phyloP scores from a whole-genome alignment of 148 eudicot species.

The Drosera capensis region DNA sequence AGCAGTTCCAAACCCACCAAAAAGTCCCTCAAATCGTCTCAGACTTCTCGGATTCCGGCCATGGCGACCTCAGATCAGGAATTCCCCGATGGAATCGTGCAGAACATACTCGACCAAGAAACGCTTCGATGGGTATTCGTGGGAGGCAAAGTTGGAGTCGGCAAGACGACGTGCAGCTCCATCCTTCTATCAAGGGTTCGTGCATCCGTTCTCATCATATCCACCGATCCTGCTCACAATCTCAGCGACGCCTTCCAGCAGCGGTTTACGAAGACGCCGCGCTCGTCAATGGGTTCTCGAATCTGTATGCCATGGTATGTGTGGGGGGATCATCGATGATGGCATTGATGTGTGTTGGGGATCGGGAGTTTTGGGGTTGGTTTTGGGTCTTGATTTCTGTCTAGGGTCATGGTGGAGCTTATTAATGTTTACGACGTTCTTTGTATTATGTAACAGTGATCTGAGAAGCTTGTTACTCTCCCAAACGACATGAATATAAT shows the following conservation, averaged over 20 bases:
- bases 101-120: conserved; percentile 66
- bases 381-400: too few species aligned
- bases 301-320: conserved; percentile 90
- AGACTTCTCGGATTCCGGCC: too few species aligned
- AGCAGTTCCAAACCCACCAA: too few species aligned
- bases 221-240: conserved; percentile 97
- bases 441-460: too few species aligned
- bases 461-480: too few species aligned
- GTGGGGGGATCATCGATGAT: too few species aligned
- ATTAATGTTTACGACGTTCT: too few species aligned
- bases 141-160: conserved; percentile 92
- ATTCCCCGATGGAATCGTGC: conserved; percentile 44
- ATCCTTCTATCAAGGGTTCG: conserved; percentile 63
- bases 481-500: too few species aligned
- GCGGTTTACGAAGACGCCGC: conserved; percentile 73
- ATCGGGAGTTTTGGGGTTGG: too few species aligned
- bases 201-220: conserved; percentile 69
- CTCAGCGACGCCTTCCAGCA: conserved; percentile 96
- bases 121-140: conserved; percentile 84
- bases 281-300: conserved; percentile 74
- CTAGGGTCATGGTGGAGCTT: too few species aligned
- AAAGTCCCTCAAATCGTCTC: too few species aligned
- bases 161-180: conserved; percentile 88
- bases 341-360: too few species aligned
- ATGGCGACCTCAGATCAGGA: conserved; percentile 39